Evolutionary conservation across 768 basidiomycete genomes (phyloP).

Genomic region (Pulveroboletus sp.): DNA sequence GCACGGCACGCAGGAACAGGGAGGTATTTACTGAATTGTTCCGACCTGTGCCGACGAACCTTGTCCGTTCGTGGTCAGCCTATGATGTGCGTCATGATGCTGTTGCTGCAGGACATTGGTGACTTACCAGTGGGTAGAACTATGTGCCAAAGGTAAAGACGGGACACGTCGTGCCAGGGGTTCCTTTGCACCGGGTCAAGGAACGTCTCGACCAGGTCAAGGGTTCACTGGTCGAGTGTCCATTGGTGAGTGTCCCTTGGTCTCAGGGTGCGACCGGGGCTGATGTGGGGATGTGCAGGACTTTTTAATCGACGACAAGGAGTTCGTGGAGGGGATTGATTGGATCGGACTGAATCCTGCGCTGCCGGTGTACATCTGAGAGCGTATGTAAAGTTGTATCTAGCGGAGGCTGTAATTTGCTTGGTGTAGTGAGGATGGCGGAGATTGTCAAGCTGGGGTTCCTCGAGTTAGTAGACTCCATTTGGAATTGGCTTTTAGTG

Average conservation of each 20-base stretch:
- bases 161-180: conserved; percentile 72
- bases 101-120: background rate
- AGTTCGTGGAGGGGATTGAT: conserved; percentile 62
- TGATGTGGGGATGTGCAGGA: conserved; percentile 42
- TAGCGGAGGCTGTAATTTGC: background rate
- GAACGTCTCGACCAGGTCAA: conserved; percentile 62
- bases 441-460: conserved; percentile 16
- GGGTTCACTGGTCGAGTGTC: conserved; percentile 73
- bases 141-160: conserved; percentile 74
- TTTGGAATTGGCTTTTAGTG: background rate
- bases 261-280: conserved; percentile 1
- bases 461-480: background rate
- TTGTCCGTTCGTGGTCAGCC: conserved; percentile 70
- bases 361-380: conserved; percentile 70
- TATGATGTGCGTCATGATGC: conserved; percentile 56
- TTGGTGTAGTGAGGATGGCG: conserved; percentile 5
- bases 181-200: conserved; percentile 70
- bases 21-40: conserved; percentile 86
- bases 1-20: conserved; percentile 74
- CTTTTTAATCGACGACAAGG: conserved; percentile 79
- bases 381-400: conserved; percentile 7
- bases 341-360: conserved; percentile 76
- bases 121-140: conserved; percentile 37
- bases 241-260: conserved; percentile 46
- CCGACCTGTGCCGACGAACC: conserved; percentile 79